Conservation (phyloP, 805 yeast genomes). For the Dipodascus albidus region DNA sequence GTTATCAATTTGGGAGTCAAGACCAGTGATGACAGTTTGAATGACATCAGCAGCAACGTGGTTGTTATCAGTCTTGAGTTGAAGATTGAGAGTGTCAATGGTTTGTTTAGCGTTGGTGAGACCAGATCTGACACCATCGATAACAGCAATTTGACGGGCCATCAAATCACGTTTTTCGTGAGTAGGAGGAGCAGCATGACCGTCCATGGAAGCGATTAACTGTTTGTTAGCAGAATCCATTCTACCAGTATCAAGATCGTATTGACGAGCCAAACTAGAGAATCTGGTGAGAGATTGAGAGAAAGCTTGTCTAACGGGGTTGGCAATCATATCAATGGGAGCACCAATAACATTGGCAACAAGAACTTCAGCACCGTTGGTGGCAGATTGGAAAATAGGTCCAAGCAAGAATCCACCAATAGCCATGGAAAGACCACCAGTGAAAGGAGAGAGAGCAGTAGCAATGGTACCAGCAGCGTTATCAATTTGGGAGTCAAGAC, state of each 20-base stretch:
- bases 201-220: background rate
- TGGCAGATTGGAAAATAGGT: slow-evolving; percentile 14
- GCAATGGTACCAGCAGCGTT: slow-evolving; percentile 11
- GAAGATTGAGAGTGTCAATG: slow-evolving; percentile 4
- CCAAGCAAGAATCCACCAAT: slow-evolving; percentile 11
- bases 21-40: slow-evolving; percentile 20
- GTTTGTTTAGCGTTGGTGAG: slow-evolving; percentile 14
- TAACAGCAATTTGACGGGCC: background rate
- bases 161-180: background rate
- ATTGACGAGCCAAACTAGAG: background rate
- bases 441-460: slow-evolving; percentile 7
- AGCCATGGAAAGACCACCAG: slow-evolving; percentile 10
- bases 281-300: background rate
- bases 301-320: slow-evolving; percentile 6
- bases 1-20: slow-evolving; percentile 26
- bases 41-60: slow-evolving; percentile 12
- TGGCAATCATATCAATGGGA: slow-evolving; percentile 7
- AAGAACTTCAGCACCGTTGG: slow-evolving; percentile 17
- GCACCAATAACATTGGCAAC: slow-evolving; percentile 14
- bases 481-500: slow-evolving; percentile 17
- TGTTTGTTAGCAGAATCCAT: background rate
- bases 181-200: background rate
- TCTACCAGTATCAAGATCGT: background rate
- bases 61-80: background rate
- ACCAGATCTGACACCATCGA: slow-evolving; percentile 10